Conservation (phyloP, 2,329 filamentous ascomycete genomes). For the Diaporthe velutina region DNA sequence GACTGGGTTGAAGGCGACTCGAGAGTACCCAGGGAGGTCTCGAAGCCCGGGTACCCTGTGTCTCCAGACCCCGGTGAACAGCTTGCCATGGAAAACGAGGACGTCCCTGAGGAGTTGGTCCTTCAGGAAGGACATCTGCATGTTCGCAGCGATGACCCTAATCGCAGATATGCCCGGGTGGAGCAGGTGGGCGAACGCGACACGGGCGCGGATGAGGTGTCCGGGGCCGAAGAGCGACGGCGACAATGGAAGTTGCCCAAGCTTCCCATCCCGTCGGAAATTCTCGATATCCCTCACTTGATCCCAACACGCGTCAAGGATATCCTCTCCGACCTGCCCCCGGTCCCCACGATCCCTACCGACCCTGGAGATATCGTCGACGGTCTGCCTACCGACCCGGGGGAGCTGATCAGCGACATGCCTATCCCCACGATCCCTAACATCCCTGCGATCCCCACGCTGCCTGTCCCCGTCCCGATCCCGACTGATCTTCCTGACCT, state of each 20-base stretch:
- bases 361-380: neutral
- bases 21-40: neutral
- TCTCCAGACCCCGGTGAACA: neutral
- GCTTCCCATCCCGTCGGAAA: neutral
- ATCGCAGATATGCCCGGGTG: neutral
- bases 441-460: neutral
- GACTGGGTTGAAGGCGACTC: neutral
- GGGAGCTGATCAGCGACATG: neutral
- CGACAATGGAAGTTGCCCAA: neutral
- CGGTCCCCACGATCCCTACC: neutral
- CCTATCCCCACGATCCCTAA: neutral
- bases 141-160: neutral
- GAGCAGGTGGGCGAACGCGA: neutral
- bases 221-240: neutral
- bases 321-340: neutral
- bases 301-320: neutral
- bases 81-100: neutral
- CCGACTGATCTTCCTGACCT: neutral
- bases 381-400: neutral
- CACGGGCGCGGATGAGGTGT: neutral
- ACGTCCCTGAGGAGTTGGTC: neutral
- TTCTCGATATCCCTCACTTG: neutral
- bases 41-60: neutral
- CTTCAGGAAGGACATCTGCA: neutral
- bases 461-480: neutral